These are phyloP conservation scores for Hydnomerulius pinastri DNA, from an alignment of 768 basidiomycete genomes.

Conservation along the genomic window DNA sequence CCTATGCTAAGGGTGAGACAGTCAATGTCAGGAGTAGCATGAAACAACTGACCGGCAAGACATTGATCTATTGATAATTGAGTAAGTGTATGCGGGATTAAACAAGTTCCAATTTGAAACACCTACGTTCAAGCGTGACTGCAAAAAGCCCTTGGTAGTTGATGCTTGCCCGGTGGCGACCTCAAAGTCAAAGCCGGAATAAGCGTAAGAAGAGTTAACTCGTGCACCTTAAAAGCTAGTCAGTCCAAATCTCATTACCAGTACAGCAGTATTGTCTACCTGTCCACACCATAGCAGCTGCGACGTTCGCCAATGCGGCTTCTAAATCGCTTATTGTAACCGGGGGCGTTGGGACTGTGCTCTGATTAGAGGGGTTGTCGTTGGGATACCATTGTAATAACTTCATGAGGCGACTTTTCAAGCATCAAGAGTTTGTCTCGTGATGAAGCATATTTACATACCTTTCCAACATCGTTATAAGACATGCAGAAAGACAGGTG, in stretches of 20 bases:
- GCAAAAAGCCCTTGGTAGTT: neutral
- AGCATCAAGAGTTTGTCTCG: neutral
- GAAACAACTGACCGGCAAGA: neutral
- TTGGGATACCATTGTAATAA: neutral
- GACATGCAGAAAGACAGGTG: neutral
- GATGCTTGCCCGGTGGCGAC: neutral
- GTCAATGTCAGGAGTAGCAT: neutral
- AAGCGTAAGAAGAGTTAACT: neutral
- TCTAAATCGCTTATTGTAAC: slow-evolving; percentile 11
- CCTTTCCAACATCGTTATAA: neutral
- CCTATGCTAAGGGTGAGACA: neutral
- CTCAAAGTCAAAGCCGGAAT: neutral
- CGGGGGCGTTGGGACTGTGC: neutral
- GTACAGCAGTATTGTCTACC: neutral
- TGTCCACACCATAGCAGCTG: slow-evolving; percentile 13
- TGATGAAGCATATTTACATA: neutral
- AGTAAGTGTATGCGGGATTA: neutral
- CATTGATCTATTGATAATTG: slow-evolving; percentile 1
- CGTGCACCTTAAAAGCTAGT: neutral
- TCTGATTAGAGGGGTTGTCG: neutral
- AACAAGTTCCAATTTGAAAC: neutral
- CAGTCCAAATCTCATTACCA: neutral
- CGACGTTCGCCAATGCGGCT: slow-evolving; percentile 9
- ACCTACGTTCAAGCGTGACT: slow-evolving; percentile 3
- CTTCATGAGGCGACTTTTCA: neutral